Percentiles rank a stretch among this genome's conserved stretches.
These are phyloP conservation scores for Gnaphalium uliginosum DNA, from an alignment of 129 eudicot genomes.

Conservation along the genomic window DNA sequence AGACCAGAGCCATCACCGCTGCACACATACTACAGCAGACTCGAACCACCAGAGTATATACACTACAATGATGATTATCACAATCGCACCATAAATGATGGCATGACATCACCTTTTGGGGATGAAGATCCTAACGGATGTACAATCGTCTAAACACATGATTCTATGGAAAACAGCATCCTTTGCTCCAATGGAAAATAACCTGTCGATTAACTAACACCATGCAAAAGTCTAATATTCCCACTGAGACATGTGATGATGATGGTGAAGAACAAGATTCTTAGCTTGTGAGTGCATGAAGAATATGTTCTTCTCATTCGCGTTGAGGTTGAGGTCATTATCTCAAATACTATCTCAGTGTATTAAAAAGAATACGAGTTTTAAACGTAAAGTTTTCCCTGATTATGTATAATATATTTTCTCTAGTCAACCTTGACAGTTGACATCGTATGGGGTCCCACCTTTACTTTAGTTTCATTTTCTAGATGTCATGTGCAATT, in stretches of 20 bases:
- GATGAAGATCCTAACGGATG: conserved; percentile 96
- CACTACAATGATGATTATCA: conserved; percentile 39
- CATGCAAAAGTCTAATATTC: conserved; percentile 23
- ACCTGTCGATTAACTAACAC: conserved; percentile 19
- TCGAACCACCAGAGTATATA: conserved; percentile 37
- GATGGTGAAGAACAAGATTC: conserved; percentile 51
- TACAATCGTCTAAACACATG: conserved; percentile 47
- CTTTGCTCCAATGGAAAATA: conserved; percentile 38
- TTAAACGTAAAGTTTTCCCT: conserved; percentile 17
- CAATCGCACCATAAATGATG: conserved; percentile 44
- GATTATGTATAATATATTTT: conserved; percentile 2
- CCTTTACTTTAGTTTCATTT: conserved; percentile 7
- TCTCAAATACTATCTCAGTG: conserved; percentile 19
- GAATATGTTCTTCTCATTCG: conserved; percentile 52
- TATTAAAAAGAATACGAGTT: conserved; percentile 18
- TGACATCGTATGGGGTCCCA: conserved; percentile 3
- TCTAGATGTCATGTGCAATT: background rate
- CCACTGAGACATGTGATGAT: conserved; percentile 32
- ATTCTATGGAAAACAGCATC: conserved; percentile 18
- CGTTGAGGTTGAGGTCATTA: conserved; percentile 21
- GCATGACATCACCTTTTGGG: conserved; percentile 62
- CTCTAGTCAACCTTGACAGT: conserved; percentile 19
- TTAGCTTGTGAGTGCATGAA: conserved; percentile 48
- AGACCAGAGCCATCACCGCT: conserved; percentile 33
- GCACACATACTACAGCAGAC: conserved; percentile 30